Base-by-base conservation (phyloP, 1,284 basidiomycete species). In the Cystobasidium pallidum region DNA sequence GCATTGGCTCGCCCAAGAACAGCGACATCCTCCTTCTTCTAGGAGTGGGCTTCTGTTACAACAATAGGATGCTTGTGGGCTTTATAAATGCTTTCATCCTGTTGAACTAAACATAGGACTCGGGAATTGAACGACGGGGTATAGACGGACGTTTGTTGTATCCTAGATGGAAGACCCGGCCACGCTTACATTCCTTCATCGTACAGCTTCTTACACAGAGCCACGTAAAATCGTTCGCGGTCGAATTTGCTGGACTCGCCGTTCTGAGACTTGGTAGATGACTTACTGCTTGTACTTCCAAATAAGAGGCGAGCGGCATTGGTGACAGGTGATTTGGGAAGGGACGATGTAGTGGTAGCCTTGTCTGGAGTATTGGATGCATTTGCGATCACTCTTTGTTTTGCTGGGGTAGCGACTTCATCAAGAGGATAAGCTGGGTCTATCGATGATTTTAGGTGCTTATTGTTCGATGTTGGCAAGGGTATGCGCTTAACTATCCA, bases 171-270 rank as follows among this genome's bases (percentile, higher is more conserved):
- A n/a, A n/a, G n/a, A n/a, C n/a, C n/a, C n/a, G n/a, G n/a, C n/a
- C n/a, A n/a, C n/a, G n/a, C n/a, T 54, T 66, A 91, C 76, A 91
- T 78, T 21, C 90, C 91, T 79, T 91, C 89, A 73, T 91, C 88
- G 76, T 91, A 91, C 81, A 92, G 80, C 81, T 89, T 91, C 79
- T 87, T 85, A 73, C 88, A 85, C 32, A 92, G 79, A 8, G 89
- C 88, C 47, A 91, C 83, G 78, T 91, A 91, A 79, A 92, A 89
- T 75, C 86, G 82, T 80, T 91, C 90, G 75, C 91, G 80, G 77
- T 90, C 88, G 75, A 84, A 83, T 80, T 73, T 68, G 49, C 36
- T 30, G 13, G 45, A 74, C 74, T 76, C 54, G 74, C 75, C n/a
- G 64, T 58, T 70, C 73, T 41, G 19, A 30, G 11, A 21, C 54